Percentiles rank a stretch among this genome's conserved stretches.
Conservation (phyloP, 2,329 filamentous ascomycete genomes). For the Pyrenochaeta sp. region DNA sequence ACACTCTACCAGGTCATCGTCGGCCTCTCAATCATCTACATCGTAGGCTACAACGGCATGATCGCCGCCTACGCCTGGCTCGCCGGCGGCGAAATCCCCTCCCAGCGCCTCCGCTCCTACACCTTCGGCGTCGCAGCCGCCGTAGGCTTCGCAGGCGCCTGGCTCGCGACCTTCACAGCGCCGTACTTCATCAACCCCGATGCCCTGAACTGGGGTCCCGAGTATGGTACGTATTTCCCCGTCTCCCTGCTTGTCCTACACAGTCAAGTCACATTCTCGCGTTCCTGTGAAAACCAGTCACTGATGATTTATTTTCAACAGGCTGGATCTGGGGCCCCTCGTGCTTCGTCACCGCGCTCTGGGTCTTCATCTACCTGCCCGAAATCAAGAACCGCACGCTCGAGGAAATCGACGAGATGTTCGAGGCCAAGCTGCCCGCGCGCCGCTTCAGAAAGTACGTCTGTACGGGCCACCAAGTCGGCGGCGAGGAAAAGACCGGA, state of each 20-base stretch:
- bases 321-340: constrained; percentile 45
- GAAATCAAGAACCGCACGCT: constrained; percentile 51
- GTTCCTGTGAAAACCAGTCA: too few relatives aligned
- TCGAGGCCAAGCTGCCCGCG: constrained; percentile 37
- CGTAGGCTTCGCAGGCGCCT: constrained; percentile 63
- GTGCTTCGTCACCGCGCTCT: constrained; percentile 49
- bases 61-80: constrained; percentile 66
- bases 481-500: constrained; percentile 15
- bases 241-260: too few relatives aligned
- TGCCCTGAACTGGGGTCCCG: constrained; percentile 65
- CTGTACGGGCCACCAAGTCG: constrained; percentile 28
- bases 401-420: constrained; percentile 46
- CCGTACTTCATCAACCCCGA: constrained; percentile 67
- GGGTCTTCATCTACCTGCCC: constrained; percentile 41
- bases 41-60: constrained; percentile 62
- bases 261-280: too few relatives aligned
- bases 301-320: constrained; percentile 8
- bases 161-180: constrained; percentile 64
- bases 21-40: constrained; percentile 62
- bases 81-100: constrained; percentile 64
- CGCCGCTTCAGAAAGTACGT: constrained; percentile 42
- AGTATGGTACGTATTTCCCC: constrained; percentile 57
- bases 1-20: constrained; percentile 53
- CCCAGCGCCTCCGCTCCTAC: constrained; percentile 64
- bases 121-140: constrained; percentile 64